Conservation (phyloP, 2,329 filamentous ascomycete species). For the Xylariaceae sp. region DNA sequence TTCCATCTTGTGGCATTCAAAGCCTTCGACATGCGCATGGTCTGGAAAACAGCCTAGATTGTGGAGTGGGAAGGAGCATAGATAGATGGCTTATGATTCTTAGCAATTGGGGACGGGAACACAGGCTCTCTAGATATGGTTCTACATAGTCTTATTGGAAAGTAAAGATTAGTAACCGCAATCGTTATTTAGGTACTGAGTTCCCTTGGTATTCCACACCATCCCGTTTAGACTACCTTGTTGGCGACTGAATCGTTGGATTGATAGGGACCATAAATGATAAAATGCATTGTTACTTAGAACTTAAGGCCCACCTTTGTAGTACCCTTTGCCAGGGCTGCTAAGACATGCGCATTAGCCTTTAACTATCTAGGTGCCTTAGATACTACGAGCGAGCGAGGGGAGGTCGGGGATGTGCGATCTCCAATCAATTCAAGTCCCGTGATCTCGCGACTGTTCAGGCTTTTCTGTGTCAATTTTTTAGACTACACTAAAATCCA, state of each 20-base stretch:
- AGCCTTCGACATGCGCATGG: conserved; percentile 2
- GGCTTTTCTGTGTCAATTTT: not conserved
- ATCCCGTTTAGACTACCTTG: too few relatives aligned
- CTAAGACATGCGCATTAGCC: too few relatives aligned
- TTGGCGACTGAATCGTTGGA: too few relatives aligned
- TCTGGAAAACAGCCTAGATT: not conserved
- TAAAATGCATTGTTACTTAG: too few relatives aligned
- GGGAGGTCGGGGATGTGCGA: not conserved
- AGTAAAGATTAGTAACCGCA: not conserved
- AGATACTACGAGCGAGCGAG: not conserved
- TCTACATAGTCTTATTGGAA: not conserved
- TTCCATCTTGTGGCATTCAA: not conserved
- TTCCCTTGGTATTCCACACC: too few relatives aligned
- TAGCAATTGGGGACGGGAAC: conserved; percentile 1
- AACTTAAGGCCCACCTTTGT: too few relatives aligned
- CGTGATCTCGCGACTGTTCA: conserved; percentile 18
- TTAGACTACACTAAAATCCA: conserved; percentile 8
- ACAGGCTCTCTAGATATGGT: not conserved
- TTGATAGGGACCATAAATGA: too few relatives aligned
- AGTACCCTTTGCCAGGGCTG: too few relatives aligned
- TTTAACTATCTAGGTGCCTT: too few relatives aligned
- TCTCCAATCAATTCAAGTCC: conserved; percentile 5
- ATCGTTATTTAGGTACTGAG: not conserved
- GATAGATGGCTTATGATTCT: not conserved
- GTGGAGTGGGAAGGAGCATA: conserved; percentile 1